Conservation (phyloP, 192 early-diverging fungal species). For the Helicostylum pulchrum region DNA sequence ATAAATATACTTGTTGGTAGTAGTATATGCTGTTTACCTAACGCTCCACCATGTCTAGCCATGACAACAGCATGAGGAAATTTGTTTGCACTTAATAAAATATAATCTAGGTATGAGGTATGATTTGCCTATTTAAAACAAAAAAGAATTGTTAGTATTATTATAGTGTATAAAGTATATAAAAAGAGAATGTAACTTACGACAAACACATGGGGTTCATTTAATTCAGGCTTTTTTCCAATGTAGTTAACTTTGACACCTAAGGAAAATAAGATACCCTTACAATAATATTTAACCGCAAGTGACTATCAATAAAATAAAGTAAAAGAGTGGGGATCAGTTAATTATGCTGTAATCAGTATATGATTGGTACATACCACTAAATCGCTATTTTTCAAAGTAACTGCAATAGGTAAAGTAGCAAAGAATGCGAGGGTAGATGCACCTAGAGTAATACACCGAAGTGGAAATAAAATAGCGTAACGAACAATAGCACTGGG, state of each 20-base stretch:
- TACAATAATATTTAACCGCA: constrained; percentile 24
- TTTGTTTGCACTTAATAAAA: constrained; percentile 27
- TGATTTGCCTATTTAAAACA: constrained; percentile 23
- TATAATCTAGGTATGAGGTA: constrained; percentile 29
- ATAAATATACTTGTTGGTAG: neutral
- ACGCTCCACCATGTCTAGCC: constrained; percentile 20
- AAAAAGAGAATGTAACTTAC: constrained; percentile 7
- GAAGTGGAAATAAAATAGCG: constrained; percentile 19
- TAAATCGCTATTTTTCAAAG: constrained; percentile 18
- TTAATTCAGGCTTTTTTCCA: constrained; percentile 13
- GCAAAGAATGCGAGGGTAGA: constrained; percentile 24
- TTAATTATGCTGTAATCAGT: neutral
- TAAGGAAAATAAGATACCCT: constrained; percentile 23
- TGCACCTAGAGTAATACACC: constrained; percentile 2
- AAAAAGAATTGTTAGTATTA: neutral
- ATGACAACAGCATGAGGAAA: constrained; percentile 29
- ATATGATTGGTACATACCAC: constrained; percentile 13
- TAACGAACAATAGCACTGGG: constrained; percentile 26
- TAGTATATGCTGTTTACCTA: constrained; percentile 1
- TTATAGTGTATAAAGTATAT: neutral
- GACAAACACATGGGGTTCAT: constrained; percentile 30
- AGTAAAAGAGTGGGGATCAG: neutral
- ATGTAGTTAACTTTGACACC: constrained; percentile 15
- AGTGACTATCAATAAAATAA: constrained; percentile 6
- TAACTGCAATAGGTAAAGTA: constrained; percentile 16